Evolutionary conservation across 1,284 basidiomycete species (phyloP).

Genomic region (Tilletia horrida): DNA sequence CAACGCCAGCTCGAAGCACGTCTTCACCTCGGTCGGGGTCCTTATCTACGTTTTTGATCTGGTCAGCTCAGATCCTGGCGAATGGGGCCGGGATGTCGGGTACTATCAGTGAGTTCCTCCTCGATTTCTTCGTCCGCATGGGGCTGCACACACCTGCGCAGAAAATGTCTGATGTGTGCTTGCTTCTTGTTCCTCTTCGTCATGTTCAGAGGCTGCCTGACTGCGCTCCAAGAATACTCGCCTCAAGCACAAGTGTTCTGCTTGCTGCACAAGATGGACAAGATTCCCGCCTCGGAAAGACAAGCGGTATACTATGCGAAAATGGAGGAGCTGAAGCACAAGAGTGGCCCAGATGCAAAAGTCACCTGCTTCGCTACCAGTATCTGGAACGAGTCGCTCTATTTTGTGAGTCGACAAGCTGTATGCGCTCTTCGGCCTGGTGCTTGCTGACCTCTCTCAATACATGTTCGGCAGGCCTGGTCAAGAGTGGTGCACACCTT

Average conservation of each 20-base stretch:
- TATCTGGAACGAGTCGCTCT: constrained; percentile 95
- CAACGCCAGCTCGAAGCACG: constrained; percentile 78
- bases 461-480: constrained; percentile 70
- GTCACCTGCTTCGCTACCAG: constrained; percentile 78
- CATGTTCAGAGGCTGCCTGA: constrained; percentile 40
- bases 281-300: constrained; percentile 63
- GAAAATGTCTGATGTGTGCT: background rate
- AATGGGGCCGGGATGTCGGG: constrained; percentile 58
- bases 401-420: constrained; percentile 67
- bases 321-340: constrained; percentile 42
- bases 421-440: background rate
- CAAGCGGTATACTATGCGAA: constrained; percentile 63
- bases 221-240: constrained; percentile 41
- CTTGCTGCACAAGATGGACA: constrained; percentile 93
- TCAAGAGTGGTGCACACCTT: constrained; percentile 93
- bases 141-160: background rate
- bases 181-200: background rate
- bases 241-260: constrained; percentile 78
- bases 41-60: constrained; percentile 40
- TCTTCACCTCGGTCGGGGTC: constrained; percentile 77
- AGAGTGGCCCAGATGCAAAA: constrained; percentile 43
- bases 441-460: constrained; percentile 15
- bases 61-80: constrained; percentile 48
- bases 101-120: constrained; percentile 43
- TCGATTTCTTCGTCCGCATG: background rate